Conservation (phyloP, 202 grass and related monocot species). For the Panicum hallii region DNA sequence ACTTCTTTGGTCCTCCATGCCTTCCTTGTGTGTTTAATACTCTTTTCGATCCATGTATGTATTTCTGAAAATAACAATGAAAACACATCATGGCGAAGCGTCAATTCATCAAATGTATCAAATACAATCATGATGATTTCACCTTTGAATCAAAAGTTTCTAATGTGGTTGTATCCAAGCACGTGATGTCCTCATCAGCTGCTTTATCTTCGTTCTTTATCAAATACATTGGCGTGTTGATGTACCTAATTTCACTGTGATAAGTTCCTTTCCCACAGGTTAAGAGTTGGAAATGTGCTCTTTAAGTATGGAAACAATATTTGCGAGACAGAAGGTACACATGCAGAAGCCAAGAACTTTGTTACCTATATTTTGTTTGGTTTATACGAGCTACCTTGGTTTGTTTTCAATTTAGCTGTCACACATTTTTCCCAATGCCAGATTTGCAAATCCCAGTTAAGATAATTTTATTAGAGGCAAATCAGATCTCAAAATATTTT, state of each 20-base stretch:
- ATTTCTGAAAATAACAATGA: no score
- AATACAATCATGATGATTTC: no score
- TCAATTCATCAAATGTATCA: no score
- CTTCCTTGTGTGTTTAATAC: no score
- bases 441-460: neutral
- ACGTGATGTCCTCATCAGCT: no score
- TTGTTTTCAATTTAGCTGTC: conserved; percentile 14
- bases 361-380: conserved; percentile 20
- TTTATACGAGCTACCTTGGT: neutral
- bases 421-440: neutral
- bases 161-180: no score
- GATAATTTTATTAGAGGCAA: neutral
- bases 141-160: no score
- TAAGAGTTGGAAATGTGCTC: conserved; percentile 87
- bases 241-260: conserved; percentile 27
- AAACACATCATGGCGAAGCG: no score
- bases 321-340: conserved; percentile 7
- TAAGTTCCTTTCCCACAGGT: conserved; percentile 52
- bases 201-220: conserved; percentile 16
- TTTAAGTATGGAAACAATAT: conserved; percentile 74
- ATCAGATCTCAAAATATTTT: no score
- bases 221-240: conserved; percentile 31
- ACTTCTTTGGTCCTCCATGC: no score
- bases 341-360: conserved; percentile 15
- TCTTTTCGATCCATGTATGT: no score